phyloP scores from a whole-genome alignment of 139 green algal genomes.

The Diplosphaera chodatii region DNA sequence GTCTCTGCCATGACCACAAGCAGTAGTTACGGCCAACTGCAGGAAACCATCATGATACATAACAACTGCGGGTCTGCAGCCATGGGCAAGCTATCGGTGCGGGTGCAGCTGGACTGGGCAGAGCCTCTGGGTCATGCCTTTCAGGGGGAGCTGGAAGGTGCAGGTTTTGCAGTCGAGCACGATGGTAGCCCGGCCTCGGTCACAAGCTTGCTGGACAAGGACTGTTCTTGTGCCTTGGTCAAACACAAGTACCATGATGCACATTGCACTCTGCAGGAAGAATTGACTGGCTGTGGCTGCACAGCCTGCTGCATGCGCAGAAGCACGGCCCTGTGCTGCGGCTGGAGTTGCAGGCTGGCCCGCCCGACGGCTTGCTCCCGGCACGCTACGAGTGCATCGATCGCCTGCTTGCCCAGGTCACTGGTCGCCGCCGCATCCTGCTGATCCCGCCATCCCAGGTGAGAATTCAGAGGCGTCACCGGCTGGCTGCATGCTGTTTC shows the following conservation, averaged over 20 bases:
- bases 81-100: constrained; percentile 4
- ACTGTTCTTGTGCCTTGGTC: too few species aligned
- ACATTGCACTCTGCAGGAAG: not conserved
- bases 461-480: too few species aligned
- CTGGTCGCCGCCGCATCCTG: constrained; percentile 48
- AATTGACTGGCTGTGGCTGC: constrained; percentile 35
- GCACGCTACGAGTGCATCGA: constrained; percentile 38
- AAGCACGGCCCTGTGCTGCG: constrained; percentile 15
- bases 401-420: constrained; percentile 50
- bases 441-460: constrained; percentile 38
- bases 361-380: constrained; percentile 36
- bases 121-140: not conserved
- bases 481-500: too few species aligned
- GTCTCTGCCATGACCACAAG: too few species aligned
- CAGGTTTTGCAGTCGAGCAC: not conserved
- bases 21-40: not conserved
- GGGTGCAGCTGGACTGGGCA: not conserved
- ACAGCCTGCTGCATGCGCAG: constrained; percentile 19
- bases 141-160: not conserved
- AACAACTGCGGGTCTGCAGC: not conserved
- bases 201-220: too few species aligned
- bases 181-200: too few species aligned
- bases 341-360: constrained; percentile 35
- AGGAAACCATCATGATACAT: not conserved
- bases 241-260: too few species aligned